A percentile compares a stretch with the other conserved stretches of the same genome.
These are phyloP conservation scores for Pittosporum tobira DNA, from an alignment of 129 eudicot species.

Conservation along the genomic window DNA sequence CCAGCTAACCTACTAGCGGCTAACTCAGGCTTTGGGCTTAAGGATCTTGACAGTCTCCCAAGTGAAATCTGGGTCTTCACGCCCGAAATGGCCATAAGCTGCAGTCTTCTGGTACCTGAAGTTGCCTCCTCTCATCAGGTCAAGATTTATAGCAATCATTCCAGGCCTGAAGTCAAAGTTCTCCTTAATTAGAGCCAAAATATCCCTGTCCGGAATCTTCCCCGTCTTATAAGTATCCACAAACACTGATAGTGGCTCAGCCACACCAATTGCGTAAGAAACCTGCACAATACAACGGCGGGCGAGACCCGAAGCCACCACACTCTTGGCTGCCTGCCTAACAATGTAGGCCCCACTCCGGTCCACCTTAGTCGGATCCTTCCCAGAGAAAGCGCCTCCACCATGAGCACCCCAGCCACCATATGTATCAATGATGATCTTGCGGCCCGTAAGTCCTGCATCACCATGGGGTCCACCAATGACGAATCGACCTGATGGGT, in stretches of 20 bases:
- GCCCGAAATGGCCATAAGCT: constrained; percentile 74
- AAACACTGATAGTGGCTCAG: constrained; percentile 65
- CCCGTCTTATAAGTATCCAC: constrained; percentile 67
- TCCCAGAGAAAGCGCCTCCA: constrained; percentile 72
- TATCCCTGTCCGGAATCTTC: constrained; percentile 57
- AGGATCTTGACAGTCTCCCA: constrained; percentile 74
- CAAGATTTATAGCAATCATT: constrained; percentile 63
- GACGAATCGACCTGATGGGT: constrained; percentile 68
- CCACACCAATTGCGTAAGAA: constrained; percentile 74
- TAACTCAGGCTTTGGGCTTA: constrained; percentile 47
- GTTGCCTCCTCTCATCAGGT: constrained; percentile 61
- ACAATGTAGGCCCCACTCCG: constrained; percentile 70
- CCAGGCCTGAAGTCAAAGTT: constrained; percentile 78
- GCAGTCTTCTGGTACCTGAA: constrained; percentile 75
- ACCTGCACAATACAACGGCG: constrained; percentile 72
- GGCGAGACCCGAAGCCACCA: constrained; percentile 70
- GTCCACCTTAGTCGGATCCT: constrained; percentile 70
- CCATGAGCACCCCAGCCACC: constrained; percentile 83
- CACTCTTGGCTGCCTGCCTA: constrained; percentile 70
- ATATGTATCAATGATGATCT: constrained; percentile 62
- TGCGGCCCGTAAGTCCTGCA: constrained; percentile 60
- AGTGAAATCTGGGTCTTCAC: constrained; percentile 72
- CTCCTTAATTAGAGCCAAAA: constrained; percentile 56
- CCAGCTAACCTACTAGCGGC: constrained; percentile 1
- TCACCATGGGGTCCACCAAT: constrained; percentile 78